phyloP scores from a whole-genome alignment of 1,284 basidiomycete genomes.

The Pascua sp. region DNA sequence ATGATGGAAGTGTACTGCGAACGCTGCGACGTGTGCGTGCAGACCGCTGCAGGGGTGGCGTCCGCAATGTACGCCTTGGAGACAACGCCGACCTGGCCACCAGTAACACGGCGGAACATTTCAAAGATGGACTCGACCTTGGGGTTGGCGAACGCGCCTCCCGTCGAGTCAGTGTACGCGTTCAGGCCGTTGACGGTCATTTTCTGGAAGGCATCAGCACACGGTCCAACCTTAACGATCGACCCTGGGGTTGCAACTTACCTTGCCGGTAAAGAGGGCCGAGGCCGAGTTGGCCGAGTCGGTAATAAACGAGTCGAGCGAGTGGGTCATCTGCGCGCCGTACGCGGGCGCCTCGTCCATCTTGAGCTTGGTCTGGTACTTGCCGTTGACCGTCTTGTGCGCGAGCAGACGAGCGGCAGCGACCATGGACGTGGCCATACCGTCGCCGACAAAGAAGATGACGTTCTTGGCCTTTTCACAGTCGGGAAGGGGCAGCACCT shows the following conservation, averaged over 20 bases:
- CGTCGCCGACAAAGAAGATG: slow-evolving; percentile 49
- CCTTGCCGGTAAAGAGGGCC: slow-evolving; percentile 47
- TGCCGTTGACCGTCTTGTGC: slow-evolving; percentile 52
- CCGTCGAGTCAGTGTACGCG: slow-evolving; percentile 40
- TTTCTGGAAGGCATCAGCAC: slow-evolving; percentile 24
- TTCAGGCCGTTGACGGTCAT: slow-evolving; percentile 51
- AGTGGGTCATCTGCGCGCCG: slow-evolving; percentile 41
- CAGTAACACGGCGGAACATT: slow-evolving; percentile 41
- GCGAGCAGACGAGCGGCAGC: slow-evolving; percentile 49
- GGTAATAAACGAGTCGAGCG: slow-evolving; percentile 46
- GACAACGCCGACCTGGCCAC: slow-evolving; percentile 50
- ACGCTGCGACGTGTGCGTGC: slow-evolving; percentile 45
- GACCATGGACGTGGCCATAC: slow-evolving; percentile 45
- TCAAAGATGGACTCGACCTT: slow-evolving; percentile 48
- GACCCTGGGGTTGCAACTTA: neutral
- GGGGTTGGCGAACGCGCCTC: slow-evolving; percentile 41
- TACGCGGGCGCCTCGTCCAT: slow-evolving; percentile 42
- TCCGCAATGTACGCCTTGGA: slow-evolving; percentile 51
- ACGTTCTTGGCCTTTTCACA: slow-evolving; percentile 47
- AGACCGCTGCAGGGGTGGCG: slow-evolving; percentile 49
- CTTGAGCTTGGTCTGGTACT: slow-evolving; percentile 43
- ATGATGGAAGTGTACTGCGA: slow-evolving; percentile 44
- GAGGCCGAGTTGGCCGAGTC: slow-evolving; percentile 54
- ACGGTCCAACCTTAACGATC: no score
- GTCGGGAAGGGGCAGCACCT: slow-evolving; percentile 37